Base-by-base conservation (phyloP, 2,329 filamentous ascomycete genomes). In the Fusarium chaquense region DNA sequence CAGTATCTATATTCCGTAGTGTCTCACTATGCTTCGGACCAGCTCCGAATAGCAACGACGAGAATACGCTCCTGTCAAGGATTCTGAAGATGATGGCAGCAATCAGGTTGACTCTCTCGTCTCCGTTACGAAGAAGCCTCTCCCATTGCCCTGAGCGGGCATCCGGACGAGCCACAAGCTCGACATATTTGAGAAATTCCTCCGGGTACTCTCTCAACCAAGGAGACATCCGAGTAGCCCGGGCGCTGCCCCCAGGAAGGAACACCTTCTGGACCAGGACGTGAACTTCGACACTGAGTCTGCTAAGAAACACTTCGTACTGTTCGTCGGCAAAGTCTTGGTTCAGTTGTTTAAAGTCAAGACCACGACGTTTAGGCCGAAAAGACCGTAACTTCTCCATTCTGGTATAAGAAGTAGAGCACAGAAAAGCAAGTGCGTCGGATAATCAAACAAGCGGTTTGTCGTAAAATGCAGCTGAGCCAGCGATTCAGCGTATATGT, bases 41-140 rank as follows among this genome's bases (percentile, higher is more conserved):
- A 22, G 78, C 77, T 13, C 78, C 78, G 63, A 80, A 80, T 5
- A 80, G 67, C 10, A 77, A 64, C 15, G 59, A 50, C 8, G 74
- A 75, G 20, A 80, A 77, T 20, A 78, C 64, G 1, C 72, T 52
- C 5, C 59, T 61, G 12, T 76, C 71, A 18, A 79, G 61, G 35
- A 76, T 58, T 63, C 64, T 74, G 65, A 77, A 72, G 28, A 80
- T 66, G n/a, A 77, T 70, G 5, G 74, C 78, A 22, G 69, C 50
- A 38, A 80, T 55, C 1, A 80, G 69, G 11, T 60, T 67, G 32
- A 51, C 57, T 16, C 77, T 73, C 50, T 77, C 73, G 1, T 51
- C 40, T 16, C 49, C 46, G 22, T 73, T 58, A 18, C 44, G 56
- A 28, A 80, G 69, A 8, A 80, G 58, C 26, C 60, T 67, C 16